Percentiles rank a stretch among this genome's conserved stretches.
phyloP scores from a whole-genome alignment of 352 stramenopile species.

The Phytophthora pini region DNA sequence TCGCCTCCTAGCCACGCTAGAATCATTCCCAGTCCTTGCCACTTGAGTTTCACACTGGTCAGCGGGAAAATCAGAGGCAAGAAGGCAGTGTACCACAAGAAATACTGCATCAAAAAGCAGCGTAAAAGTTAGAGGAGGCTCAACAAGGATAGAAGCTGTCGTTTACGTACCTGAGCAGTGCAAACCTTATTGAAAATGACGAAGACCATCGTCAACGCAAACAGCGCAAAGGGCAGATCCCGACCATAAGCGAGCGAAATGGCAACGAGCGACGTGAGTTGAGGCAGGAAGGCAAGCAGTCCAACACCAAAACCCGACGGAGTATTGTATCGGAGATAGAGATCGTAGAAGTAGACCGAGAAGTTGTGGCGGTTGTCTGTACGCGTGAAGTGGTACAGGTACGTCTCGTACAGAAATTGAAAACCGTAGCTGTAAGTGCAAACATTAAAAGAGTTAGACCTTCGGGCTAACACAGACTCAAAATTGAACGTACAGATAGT shows the following conservation, averaged over 20 bases:
- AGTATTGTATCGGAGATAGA: slow-evolving; percentile 96
- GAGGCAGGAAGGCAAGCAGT: slow-evolving; percentile 84
- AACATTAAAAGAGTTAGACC: slow-evolving; percentile 1
- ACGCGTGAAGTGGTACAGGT: slow-evolving; percentile 98
- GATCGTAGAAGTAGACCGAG: slow-evolving; percentile 99
- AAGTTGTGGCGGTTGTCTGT: slow-evolving; percentile 99
- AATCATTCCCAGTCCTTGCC: slow-evolving; percentile 74
- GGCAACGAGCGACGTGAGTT: slow-evolving; percentile 78
- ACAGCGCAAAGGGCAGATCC: slow-evolving; percentile 95
- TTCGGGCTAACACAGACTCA: background rate
- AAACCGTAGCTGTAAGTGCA: slow-evolving; percentile 78
- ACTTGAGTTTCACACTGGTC: slow-evolving; percentile 65
- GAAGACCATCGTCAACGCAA: slow-evolving; percentile 98
- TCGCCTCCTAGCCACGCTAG: slow-evolving; percentile 77
- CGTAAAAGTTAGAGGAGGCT: slow-evolving; percentile 13
- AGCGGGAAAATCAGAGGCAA: slow-evolving; percentile 88
- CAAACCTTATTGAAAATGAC: slow-evolving; percentile 98
- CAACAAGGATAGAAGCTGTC: background rate
- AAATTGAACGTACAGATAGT: slow-evolving; percentile 67
- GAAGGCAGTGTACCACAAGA: slow-evolving; percentile 97
- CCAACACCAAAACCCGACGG: slow-evolving; percentile 77
- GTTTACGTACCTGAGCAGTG: slow-evolving; percentile 75
- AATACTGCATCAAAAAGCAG: slow-evolving; percentile 92
- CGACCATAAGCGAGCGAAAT: slow-evolving; percentile 74
- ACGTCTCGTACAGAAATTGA: slow-evolving; percentile 95